Conservation (phyloP, 208 protist genomes). For the Vickermania ingenoplastis region DNA sequence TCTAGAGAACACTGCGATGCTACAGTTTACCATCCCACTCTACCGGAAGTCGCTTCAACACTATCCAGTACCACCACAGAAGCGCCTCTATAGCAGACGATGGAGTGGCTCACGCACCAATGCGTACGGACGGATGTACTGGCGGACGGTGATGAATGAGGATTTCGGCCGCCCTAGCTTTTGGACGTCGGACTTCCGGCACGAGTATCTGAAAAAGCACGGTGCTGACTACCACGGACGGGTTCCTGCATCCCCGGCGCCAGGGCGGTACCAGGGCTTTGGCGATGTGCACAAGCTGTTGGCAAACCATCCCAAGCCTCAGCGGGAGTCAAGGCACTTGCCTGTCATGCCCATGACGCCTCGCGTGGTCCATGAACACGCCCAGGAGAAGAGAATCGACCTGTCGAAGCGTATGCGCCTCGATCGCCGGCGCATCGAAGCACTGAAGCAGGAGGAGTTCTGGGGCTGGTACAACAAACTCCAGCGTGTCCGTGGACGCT, state of each 20-base stretch:
- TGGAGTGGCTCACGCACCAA: conserved; percentile 82
- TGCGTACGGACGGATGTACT: conserved; percentile 74
- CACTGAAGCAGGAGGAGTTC: conserved; percentile 76
- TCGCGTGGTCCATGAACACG: conserved; percentile 82
- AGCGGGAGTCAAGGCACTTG: conserved; percentile 81
- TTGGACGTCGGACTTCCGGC: conserved; percentile 88
- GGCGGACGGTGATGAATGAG: conserved; percentile 71
- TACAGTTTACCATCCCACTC: conserved; percentile 26
- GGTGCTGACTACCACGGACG: conserved; percentile 80
- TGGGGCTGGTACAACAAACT: conserved; percentile 90
- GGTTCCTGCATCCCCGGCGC: conserved; percentile 73
- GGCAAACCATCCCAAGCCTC: conserved; percentile 81
- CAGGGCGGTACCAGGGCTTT: conserved; percentile 84
- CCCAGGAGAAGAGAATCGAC: conserved; percentile 77
- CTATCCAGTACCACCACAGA: conserved; percentile 75
- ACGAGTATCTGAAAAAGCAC: conserved; percentile 74
- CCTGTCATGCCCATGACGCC: conserved; percentile 87
- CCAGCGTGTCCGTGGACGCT: conserved; percentile 83
- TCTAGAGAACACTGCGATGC: no score
- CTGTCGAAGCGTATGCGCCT: conserved; percentile 66
- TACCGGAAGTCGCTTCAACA: conserved; percentile 54
- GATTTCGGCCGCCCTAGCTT: conserved; percentile 77
- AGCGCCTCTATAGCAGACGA: conserved; percentile 47
- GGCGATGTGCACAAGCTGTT: conserved; percentile 81
- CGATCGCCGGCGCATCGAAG: conserved; percentile 58